Evolutionary conservation across 768 basidiomycete genomes (phyloP).

Genomic region (Kwoniella mangroviensis): DNA sequence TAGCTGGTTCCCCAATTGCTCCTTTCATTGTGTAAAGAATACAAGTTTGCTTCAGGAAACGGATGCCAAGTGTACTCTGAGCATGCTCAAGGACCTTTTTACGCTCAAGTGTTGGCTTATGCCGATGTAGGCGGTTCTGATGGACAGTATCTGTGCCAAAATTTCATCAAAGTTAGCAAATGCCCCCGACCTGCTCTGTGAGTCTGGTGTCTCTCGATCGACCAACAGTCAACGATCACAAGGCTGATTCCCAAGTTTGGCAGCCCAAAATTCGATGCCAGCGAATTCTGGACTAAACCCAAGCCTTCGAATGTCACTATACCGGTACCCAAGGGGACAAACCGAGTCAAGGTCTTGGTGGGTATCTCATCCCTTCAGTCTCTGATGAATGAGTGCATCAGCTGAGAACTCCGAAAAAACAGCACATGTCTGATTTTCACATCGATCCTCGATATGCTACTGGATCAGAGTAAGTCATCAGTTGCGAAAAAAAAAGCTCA

Average conservation of each 20-base stretch:
- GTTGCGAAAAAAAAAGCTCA: no score
- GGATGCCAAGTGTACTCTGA: constrained; percentile 26
- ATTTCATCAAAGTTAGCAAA: constrained; percentile 61
- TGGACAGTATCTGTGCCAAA: constrained; percentile 67
- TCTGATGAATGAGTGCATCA: background rate
- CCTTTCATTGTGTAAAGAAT: constrained; percentile 67
- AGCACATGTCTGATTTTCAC: constrained; percentile 76
- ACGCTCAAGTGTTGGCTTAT: constrained; percentile 74
- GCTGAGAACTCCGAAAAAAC: background rate
- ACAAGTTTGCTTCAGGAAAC: constrained; percentile 61
- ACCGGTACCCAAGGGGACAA: constrained; percentile 63
- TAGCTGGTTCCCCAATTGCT: constrained; percentile 63
- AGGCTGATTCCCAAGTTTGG: constrained; percentile 63
- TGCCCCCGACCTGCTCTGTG: constrained; percentile 26
- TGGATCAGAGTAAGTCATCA: constrained; percentile 62
- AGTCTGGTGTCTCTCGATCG: background rate
- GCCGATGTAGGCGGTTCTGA: constrained; percentile 75
- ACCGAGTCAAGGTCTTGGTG: constrained; percentile 69
- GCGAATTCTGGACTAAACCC: constrained; percentile 74
- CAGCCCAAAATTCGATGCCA: constrained; percentile 68
- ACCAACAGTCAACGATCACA: constrained; percentile 27
- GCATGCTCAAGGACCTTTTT: constrained; percentile 64
- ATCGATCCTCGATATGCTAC: constrained; percentile 74
- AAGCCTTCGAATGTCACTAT: constrained; percentile 67
- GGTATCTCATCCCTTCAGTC: background rate